Evolutionary conservation across 345 rosid genomes (phyloP).

Genomic region (Fremontodendron californicum): DNA sequence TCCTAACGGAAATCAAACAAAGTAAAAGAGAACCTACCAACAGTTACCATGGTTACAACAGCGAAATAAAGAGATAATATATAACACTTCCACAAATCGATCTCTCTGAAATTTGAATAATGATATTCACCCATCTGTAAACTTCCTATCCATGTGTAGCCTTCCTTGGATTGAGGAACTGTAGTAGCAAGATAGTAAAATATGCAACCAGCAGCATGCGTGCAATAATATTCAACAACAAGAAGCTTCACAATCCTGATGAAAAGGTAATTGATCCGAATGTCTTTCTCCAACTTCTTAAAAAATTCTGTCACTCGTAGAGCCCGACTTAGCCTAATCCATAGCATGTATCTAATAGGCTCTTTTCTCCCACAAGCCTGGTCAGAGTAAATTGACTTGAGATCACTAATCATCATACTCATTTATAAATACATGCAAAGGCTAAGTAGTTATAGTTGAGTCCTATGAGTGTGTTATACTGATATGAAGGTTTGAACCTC

Average conservation of each 20-base stretch:
- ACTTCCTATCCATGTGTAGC: constrained; percentile 90
- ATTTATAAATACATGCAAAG: neutral
- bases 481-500: too few species aligned
- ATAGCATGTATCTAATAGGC: constrained; percentile 62
- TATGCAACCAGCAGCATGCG: constrained; percentile 90
- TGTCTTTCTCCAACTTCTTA: constrained; percentile 77
- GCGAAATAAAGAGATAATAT: constrained; percentile 76
- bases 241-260: constrained; percentile 78
- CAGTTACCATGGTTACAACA: constrained; percentile 88
- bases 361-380: constrained; percentile 66
- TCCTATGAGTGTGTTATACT: too few species aligned
- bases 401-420: neutral
- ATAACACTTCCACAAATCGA: constrained; percentile 75
- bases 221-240: constrained; percentile 82
- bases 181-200: constrained; percentile 93
- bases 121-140: constrained; percentile 69
- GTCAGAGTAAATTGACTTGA: neutral
- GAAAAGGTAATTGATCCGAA: constrained; percentile 74
- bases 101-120: constrained; percentile 59
- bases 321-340: constrained; percentile 72
- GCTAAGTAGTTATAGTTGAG: neutral
- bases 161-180: constrained; percentile 65
- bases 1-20: neutral
- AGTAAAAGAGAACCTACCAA: constrained; percentile 40
- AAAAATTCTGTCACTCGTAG: constrained; percentile 54